Conservation (phyloP, 192 early-diverging fungal genomes). For the Umbelopsis isabellina region DNA sequence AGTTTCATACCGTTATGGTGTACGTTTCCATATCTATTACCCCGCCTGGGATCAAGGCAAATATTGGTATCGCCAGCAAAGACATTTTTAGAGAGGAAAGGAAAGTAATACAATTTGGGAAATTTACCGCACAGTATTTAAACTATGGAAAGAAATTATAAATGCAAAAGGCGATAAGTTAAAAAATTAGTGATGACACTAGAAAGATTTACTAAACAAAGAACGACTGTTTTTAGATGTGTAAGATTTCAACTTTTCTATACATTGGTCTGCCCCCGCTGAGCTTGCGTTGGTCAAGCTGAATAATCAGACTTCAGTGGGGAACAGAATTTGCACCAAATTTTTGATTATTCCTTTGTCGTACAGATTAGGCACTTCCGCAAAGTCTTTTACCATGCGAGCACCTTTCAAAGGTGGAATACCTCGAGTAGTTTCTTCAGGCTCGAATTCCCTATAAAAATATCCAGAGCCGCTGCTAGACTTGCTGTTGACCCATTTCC, state of each 20-base stretch:
- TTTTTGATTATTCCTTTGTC: constrained; percentile 40
- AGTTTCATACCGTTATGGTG: background rate
- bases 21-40: background rate
- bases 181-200: too few species aligned
- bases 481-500: constrained; percentile 6
- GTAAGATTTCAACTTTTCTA: too few species aligned
- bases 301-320: constrained; percentile 4
- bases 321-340: constrained; percentile 35
- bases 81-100: background rate
- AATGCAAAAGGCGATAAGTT: too few species aligned
- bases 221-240: too few species aligned
- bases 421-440: background rate
- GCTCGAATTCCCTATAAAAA: constrained; percentile 16
- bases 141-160: too few species aligned
- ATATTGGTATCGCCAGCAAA: background rate
- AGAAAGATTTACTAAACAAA: too few species aligned
- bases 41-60: background rate
- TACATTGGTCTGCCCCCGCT: too few species aligned
- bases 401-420: background rate
- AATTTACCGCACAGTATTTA: too few species aligned
- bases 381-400: constrained; percentile 27
- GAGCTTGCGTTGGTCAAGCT: background rate
- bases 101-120: too few species aligned
- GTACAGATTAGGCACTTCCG: constrained; percentile 43
- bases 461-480: background rate